These are phyloP conservation scores for Drechslera avenae DNA, from an alignment of 2,329 filamentous ascomycete genomes.

Conservation along the genomic window DNA sequence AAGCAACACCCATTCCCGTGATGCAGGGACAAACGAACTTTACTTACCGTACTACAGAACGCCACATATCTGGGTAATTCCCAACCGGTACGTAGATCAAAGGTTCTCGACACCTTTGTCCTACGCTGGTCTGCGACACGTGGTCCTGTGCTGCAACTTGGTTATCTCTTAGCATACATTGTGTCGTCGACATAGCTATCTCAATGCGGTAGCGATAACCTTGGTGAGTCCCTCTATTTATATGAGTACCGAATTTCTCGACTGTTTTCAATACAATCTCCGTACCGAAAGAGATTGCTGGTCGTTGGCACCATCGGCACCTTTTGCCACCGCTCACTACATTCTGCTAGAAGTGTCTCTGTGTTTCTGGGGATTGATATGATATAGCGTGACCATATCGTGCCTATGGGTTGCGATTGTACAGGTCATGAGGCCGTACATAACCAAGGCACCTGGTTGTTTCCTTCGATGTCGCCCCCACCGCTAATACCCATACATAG, in stretches of 20 bases:
- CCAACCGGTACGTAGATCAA: not conserved
- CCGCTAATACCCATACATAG: conserved; percentile 16
- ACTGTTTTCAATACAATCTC: not conserved
- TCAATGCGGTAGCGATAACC: conserved; percentile 20
- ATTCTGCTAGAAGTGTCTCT: no score
- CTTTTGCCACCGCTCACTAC: no score
- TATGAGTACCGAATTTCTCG: not conserved
- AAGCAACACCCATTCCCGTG: conserved; percentile 11
- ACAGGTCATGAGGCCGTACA: not conserved
- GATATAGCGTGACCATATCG: no score
- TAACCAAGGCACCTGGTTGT: not conserved
- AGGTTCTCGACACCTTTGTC: not conserved
- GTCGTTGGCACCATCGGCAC: not conserved
- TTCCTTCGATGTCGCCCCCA: not conserved
- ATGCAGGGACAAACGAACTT: conserved; percentile 1
- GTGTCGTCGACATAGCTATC: conserved; percentile 3
- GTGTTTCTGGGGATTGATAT: no score
- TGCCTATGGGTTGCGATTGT: no score
- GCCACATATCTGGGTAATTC: not conserved
- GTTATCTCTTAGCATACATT: not conserved
- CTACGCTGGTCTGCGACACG: not conserved
- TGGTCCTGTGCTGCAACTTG: not conserved
- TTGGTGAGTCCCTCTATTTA: conserved; percentile 11
- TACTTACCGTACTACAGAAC: conserved; percentile 12
- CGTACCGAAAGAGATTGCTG: not conserved